Percentiles rank a stretch among this genome's conserved stretches.
phyloP scores from a whole-genome alignment of 2,329 filamentous ascomycete genomes.

The Claviceps pazoutovae region DNA sequence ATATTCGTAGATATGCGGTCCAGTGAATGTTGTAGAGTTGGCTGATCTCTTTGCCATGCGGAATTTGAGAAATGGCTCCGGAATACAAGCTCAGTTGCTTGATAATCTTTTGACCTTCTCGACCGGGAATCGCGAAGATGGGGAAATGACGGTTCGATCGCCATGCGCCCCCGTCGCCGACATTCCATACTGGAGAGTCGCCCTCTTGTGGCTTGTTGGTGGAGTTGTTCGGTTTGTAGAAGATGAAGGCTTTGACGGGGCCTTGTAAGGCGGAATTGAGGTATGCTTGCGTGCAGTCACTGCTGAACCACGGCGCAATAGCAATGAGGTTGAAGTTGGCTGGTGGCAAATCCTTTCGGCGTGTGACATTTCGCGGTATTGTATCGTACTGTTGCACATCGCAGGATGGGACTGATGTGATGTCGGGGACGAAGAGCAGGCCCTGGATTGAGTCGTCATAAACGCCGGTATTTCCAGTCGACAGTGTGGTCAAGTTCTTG shows the following conservation, averaged over 20 bases:
- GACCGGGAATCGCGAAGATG: conserved; percentile 66
- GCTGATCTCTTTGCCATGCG: conserved; percentile 42
- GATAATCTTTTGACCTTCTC: conserved; percentile 55
- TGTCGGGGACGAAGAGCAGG: conserved; percentile 71
- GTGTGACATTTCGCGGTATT: conserved; percentile 63
- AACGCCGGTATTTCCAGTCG: conserved; percentile 47
- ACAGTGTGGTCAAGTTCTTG: conserved; percentile 61
- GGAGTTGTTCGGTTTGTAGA: conserved; percentile 44
- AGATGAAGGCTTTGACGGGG: conserved; percentile 48
- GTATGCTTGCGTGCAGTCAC: conserved; percentile 59
- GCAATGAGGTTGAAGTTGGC: conserved; percentile 64
- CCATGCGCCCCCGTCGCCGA: conserved; percentile 60
- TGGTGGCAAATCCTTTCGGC: conserved; percentile 51
- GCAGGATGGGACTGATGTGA: conserved; percentile 47
- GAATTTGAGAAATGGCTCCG: conserved; percentile 51
- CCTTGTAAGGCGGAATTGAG: conserved; percentile 46
- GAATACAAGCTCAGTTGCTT: conserved; percentile 62
- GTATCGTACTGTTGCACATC: conserved; percentile 46
- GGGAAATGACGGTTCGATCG: conserved; percentile 57
- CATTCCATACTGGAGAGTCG: conserved; percentile 52
- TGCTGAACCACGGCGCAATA: conserved; percentile 72
- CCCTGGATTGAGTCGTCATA: conserved; percentile 54
- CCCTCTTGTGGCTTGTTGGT: conserved; percentile 50
- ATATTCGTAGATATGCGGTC: conserved; percentile 46
- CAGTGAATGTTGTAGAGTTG: conserved; percentile 39